Evolutionary conservation across 2,329 filamentous ascomycete species (phyloP), one percentile per base, ranked within the genome.

Genomic region (Alternaria viburni): DNA sequence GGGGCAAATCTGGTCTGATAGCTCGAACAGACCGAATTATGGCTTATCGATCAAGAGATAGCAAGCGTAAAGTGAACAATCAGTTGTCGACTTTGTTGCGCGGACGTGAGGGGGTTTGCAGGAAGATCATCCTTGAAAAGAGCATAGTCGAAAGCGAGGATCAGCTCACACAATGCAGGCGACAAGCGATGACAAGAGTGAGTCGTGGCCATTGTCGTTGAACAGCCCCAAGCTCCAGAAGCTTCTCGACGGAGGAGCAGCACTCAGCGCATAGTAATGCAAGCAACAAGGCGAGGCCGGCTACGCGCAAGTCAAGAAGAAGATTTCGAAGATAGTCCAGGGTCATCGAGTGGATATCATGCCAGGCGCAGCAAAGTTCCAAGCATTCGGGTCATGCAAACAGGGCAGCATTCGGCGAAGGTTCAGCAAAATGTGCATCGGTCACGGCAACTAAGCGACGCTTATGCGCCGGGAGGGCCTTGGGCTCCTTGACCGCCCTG

Each of bases 371-470:
- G 67, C 66, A 70, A 56, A 66, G 47, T 59, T 71, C 68, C 69
- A 70, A 69, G 61, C 64, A 75, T 75, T 74, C 65, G 72, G n/a
- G 64, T 76, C 77, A 78, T 77, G 77, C 76, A 78, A 73, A 73
- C 74, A 78, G 72, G 72, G 74, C 74, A 77, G 74, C 72, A 77
- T 73, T 76, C 72, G 70, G 72, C 65, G 64, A 69, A 64, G 69
- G 69, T 74, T 78, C 74, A 78, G 74, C 74, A 77, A 69, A 69
- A 73, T 72, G 69, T 70, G 72, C 73, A 77, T 72, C 72, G 75
- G 56, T 74, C 75, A 78, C 71, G 68, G 71, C 65, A 70, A 72
- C 73, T 67, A 73, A 60, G 63, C 69, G 62, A 66, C 72, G 65
- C 66, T 67, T 79, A 80, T 51, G 77, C 71, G 68, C 77, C 77